These are phyloP conservation scores for Fraxinus latifolia DNA, from an alignment of 305 asterid species.

Conservation along the genomic window DNA sequence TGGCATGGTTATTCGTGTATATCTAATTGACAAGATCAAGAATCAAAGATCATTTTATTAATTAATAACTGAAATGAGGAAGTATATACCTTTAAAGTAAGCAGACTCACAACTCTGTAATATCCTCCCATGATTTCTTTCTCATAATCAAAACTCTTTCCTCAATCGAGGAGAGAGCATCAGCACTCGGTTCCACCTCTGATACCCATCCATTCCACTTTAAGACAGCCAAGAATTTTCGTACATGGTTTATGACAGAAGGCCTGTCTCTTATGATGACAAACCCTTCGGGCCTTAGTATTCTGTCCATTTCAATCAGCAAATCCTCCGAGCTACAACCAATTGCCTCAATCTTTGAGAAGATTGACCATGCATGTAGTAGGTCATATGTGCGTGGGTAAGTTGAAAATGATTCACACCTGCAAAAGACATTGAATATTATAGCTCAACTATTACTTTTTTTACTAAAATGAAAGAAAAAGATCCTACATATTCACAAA, in stretches of 20 bases:
- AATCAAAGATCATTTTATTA: background rate
- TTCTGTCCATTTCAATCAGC: conserved; percentile 82
- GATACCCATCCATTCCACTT: conserved; percentile 84
- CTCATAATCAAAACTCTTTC: conserved; percentile 53
- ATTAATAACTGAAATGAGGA: background rate
- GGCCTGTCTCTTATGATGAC: conserved; percentile 70
- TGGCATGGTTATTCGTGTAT: background rate
- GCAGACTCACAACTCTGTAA: conserved; percentile 22
- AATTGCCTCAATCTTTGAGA: conserved; percentile 60
- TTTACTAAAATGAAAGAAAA: background rate
- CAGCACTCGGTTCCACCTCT: conserved; percentile 65
- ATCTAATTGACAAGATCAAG: background rate
- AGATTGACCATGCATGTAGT: conserved; percentile 76
- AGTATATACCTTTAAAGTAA: conserved; percentile 20
- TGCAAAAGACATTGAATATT: conserved; percentile 31
- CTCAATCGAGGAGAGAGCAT: conserved; percentile 51
- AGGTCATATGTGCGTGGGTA: conserved; percentile 92
- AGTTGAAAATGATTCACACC: conserved; percentile 96
- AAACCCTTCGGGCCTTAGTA: conserved; percentile 81
- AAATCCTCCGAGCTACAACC: conserved; percentile 82
- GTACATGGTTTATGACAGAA: conserved; percentile 43
- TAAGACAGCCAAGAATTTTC: conserved; percentile 56
- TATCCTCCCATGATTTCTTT: conserved; percentile 55
- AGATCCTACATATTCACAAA: background rate
- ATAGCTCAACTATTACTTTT: background rate